Evolutionary conservation across 2,329 filamentous ascomycete species (phyloP).

Genomic region (Claviceps purpurea): DNA sequence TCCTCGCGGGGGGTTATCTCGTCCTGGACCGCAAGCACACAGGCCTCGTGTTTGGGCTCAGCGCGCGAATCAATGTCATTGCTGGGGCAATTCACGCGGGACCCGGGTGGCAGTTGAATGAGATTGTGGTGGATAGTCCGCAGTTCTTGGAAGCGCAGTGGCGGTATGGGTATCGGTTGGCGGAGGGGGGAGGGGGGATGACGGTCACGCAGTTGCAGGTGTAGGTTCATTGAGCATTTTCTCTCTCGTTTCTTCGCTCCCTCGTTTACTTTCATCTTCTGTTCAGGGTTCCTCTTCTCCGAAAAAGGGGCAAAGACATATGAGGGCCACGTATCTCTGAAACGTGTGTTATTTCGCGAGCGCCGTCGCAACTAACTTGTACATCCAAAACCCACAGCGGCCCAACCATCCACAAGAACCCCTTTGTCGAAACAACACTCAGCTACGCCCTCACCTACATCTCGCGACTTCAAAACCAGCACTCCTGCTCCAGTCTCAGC

Average conservation of each 20-base stretch:
- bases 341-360: too few species aligned
- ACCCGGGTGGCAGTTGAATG: conserved; percentile 49
- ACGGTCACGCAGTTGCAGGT: conserved; percentile 64
- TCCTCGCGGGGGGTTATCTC: conserved; percentile 88
- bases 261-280: not conserved
- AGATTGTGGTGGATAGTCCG: conserved; percentile 79
- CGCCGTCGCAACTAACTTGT: too few species aligned
- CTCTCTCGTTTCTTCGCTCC: not conserved
- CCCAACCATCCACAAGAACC: conserved; percentile 43
- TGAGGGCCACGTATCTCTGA: too few species aligned
- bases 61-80: conserved; percentile 53
- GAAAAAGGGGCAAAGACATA: too few species aligned
- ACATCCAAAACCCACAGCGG: conserved; percentile 22
- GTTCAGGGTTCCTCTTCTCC: too few species aligned
- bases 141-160: conserved; percentile 82
- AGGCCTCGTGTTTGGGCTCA: conserved; percentile 56
- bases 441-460: conserved; percentile 80
- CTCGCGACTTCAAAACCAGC: conserved; percentile 26
- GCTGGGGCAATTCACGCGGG: conserved; percentile 44
- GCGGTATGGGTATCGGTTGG: conserved; percentile 68
- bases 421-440: conserved; percentile 86
- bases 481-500: conserved; percentile 38
- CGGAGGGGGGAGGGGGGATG: conserved; percentile 62
- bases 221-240: conserved; percentile 38
- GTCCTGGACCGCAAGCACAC: conserved; percentile 82